Conservation (phyloP, 495 filamentous ascomycete genomes). For the Cryomyces minteri region DNA sequence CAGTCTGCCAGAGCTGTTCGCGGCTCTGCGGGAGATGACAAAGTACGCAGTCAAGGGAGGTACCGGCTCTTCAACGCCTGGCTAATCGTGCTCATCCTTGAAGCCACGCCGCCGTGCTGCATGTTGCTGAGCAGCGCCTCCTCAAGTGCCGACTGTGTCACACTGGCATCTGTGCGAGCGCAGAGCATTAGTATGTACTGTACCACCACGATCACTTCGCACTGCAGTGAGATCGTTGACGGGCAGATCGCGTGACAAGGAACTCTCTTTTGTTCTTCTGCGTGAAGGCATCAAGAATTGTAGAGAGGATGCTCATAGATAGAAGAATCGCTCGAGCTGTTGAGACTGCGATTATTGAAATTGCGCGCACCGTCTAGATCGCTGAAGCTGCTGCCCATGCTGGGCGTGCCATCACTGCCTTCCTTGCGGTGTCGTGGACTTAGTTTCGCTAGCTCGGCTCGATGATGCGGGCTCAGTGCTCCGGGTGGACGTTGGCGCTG, state of each 20-base stretch:
- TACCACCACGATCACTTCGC: too few relatives aligned
- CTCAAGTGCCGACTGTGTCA: conserved; percentile 86
- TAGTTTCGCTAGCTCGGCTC: conserved; percentile 34
- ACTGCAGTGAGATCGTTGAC: too few relatives aligned
- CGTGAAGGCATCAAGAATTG: too few relatives aligned
- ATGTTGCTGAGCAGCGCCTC: conserved; percentile 87
- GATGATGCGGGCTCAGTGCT: conserved; percentile 33
- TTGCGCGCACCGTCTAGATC: conserved; percentile 66
- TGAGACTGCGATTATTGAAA: neutral
- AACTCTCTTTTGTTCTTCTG: too few relatives aligned
- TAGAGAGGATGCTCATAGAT: too few relatives aligned
- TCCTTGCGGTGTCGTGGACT: conserved; percentile 38
- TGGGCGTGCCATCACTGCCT: conserved; percentile 72
- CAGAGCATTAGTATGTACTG: too few relatives aligned
- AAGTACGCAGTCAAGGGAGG: too few relatives aligned
- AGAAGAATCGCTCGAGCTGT: too few relatives aligned
- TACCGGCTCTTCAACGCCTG: neutral
- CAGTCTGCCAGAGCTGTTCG: too few relatives aligned
- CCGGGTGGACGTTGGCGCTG: conserved; percentile 9
- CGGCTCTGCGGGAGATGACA: too few relatives aligned
- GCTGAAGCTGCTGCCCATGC: conserved; percentile 96
- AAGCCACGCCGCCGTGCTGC: conserved; percentile 65
- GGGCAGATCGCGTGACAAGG: too few relatives aligned
- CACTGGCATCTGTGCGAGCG: conserved; percentile 51
- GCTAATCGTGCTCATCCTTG: conserved; percentile 45